These are phyloP conservation scores for Alternaria incomplexa DNA, from an alignment of 2,329 filamentous ascomycete species.

Conservation along the genomic window DNA sequence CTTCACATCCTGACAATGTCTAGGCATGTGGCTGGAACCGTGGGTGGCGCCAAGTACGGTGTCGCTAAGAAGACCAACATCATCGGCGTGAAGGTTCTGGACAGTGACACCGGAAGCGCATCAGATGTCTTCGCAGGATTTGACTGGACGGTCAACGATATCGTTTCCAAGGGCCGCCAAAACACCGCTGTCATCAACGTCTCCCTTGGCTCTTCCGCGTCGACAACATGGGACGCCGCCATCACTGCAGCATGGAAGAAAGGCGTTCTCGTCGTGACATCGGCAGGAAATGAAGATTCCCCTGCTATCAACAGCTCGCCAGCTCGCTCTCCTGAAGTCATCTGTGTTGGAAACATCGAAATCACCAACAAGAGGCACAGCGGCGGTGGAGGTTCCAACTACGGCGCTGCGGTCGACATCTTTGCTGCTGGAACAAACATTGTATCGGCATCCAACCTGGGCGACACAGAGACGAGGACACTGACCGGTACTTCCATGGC, in stretches of 20 bases:
- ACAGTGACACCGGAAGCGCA: slow-evolving; percentile 17
- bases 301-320: slow-evolving; percentile 38
- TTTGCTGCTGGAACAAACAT: slow-evolving; percentile 49
- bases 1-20: not conserved
- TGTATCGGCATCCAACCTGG: slow-evolving; percentile 55
- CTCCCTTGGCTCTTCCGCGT: slow-evolving; percentile 43
- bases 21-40: slow-evolving; percentile 41
- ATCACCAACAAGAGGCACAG: slow-evolving; percentile 24
- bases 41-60: slow-evolving; percentile 38
- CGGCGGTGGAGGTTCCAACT: slow-evolving; percentile 39
- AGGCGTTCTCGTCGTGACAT: slow-evolving; percentile 44
- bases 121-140: slow-evolving; percentile 40
- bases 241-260: slow-evolving; percentile 38
- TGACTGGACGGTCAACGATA: slow-evolving; percentile 45
- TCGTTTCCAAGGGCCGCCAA: slow-evolving; percentile 33
- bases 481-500: slow-evolving; percentile 70
- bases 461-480: slow-evolving; percentile 49
- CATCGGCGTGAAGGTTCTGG: slow-evolving; percentile 46
- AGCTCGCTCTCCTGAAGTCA: slow-evolving; percentile 41
- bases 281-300: slow-evolving; percentile 44
- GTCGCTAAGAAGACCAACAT: slow-evolving; percentile 44
- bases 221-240: slow-evolving; percentile 41
- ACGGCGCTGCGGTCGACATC: slow-evolving; percentile 47
- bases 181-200: slow-evolving; percentile 47
- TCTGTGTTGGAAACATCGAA: slow-evolving; percentile 46